Conservation (phyloP, 73 alveolate species). For the Uronychia setigera region DNA sequence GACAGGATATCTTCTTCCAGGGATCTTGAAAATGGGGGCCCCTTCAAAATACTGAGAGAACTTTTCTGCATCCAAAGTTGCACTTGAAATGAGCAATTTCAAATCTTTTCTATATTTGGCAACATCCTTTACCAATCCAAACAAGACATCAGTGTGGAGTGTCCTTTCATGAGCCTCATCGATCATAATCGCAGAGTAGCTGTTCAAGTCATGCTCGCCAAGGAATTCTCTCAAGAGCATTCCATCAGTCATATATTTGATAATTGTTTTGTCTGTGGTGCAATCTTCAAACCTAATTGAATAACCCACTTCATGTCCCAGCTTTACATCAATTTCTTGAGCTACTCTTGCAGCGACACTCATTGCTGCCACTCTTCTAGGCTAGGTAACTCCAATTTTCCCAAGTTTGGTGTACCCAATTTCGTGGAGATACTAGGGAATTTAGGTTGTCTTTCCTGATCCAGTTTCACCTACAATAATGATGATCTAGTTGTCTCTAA, state of each 20-base stretch:
- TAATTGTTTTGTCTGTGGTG: constrained; percentile 91
- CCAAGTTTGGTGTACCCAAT: constrained; percentile 96
- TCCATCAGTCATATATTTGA: constrained; percentile 99
- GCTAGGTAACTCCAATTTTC: constrained; percentile 99
- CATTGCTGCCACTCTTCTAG: constrained; percentile 99
- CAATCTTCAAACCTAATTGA: constrained; percentile 99
- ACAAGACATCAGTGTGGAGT: constrained; percentile 99
- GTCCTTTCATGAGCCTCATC: constrained; percentile 99
- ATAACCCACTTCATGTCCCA: constrained; percentile 99
- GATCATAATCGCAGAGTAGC: constrained; percentile 88
- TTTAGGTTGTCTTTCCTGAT: constrained; percentile 97
- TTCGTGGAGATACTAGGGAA: constrained; percentile 98
- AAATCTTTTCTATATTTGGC: constrained; percentile 92
- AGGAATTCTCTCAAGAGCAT: constrained; percentile 95
- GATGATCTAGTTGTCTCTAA: constrained; percentile 85
- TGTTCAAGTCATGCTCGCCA: constrained; percentile 80
- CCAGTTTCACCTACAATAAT: constrained; percentile 99
- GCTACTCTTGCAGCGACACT: constrained; percentile 99
- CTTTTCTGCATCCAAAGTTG: constrained; percentile 98
- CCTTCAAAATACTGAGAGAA: constrained; percentile 96
- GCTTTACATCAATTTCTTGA: constrained; percentile 94
- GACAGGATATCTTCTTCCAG: constrained; percentile 99
- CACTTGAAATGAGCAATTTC: constrained; percentile 97
- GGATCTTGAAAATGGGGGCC: constrained; percentile 96
- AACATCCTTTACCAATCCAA: constrained; percentile 90